Conservation (phyloP, 2,329 filamentous ascomycete genomes). For the Cytospora leucostoma region DNA sequence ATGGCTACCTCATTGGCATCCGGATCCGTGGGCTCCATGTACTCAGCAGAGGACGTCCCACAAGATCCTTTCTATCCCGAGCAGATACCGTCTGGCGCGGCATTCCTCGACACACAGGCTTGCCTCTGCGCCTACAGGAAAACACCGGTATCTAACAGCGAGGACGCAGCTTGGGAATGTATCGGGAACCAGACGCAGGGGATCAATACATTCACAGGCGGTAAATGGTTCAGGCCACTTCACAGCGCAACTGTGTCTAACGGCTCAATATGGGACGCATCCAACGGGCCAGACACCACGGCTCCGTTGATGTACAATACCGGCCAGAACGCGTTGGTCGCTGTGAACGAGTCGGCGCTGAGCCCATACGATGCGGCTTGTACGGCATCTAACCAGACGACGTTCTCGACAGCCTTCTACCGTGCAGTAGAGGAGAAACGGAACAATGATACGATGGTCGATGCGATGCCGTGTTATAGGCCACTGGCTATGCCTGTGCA, state of each 20-base stretch:
- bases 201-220: conserved; percentile 40
- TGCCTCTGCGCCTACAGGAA: conserved; percentile 42
- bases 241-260: conserved; percentile 32
- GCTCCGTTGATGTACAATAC: conserved; percentile 37
- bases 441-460: conserved; percentile 36
- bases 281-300: conserved; percentile 39
- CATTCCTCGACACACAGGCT: conserved; percentile 43
- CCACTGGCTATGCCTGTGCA: conserved; percentile 43
- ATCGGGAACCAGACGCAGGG: conserved; percentile 47
- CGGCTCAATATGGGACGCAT: conserved; percentile 39
- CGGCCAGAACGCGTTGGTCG: conserved; percentile 32
- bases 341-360: conserved; percentile 32
- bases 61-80: conserved; percentile 44
- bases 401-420: conserved; percentile 46
- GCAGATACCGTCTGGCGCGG: conserved; percentile 36
- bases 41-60: conserved; percentile 1
- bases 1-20: conserved; percentile 3
- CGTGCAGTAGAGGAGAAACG: conserved; percentile 34
- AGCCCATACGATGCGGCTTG: conserved; percentile 44
- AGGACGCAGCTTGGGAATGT: conserved; percentile 44
- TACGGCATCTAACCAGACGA: conserved; percentile 44
- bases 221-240: conserved; percentile 45
- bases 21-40: background rate
- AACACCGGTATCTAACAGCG: conserved; percentile 28
- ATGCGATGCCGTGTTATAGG: conserved; percentile 45